Base-by-base conservation (phyloP, 2,329 filamentous ascomycete genomes). In the Neofusicoccum sp. region DNA sequence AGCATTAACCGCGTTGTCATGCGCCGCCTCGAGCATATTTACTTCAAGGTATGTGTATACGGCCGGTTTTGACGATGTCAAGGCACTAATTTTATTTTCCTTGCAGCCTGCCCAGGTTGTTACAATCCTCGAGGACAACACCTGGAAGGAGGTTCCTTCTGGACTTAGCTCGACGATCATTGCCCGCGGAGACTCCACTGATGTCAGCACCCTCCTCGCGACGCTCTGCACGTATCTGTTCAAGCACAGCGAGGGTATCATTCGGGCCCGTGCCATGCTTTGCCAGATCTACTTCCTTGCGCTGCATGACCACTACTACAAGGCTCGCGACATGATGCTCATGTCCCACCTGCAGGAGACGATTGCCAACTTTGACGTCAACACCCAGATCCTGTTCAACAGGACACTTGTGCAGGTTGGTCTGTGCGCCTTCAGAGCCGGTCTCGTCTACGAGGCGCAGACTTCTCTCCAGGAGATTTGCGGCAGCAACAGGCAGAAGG, bases 331-430 rank as follows among this genome's bases (percentile, higher is more conserved):
- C 79, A 94, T 99, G 90, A 96, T 98, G 89, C 87, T 99, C 78
- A 99, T 99, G 93, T 99, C 95, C 16, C 95, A 99, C 82, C 83
- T 99, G 75, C 94, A 97, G 76, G 95, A 99, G 83, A 96, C 91
- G 62, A 99, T 99, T 77, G 86, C 87, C 81, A 96, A 91, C 80
- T 99, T 99, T 74, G 95, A 99, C 74, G 91, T 99, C 70, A 92
- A 89, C 81, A 96, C 92, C 62, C 95, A 99, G 80, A 99, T 99
- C 66, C 89, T 99, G 64, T 99, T 96, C 88, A 99, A 99, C 86
- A 89, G 95, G 69, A 97, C 95, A 1, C 86, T 99, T 37, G 96
- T 98, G 45, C 95, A 99, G 80, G 94, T 99, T 65, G 96, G 95
- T 71, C 91, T 99, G 64, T 99, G 96, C 76, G 96, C 95, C 45